A percentile compares a stretch with the other conserved stretches of the same genome.
Evolutionary conservation across 176 grass and related monocot species (phyloP).

Genomic region (Zea mays): Zm-B73-REFERENCE-NAM-5.0 NC_050096.1:281485501-281486000

Average conservation of each 20-base stretch:
- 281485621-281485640: too few relatives aligned
- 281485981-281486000: not conserved
- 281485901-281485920: not conserved
- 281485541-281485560: too few relatives aligned
- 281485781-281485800: not conserved
- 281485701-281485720: not conserved
- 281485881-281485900: not conserved
- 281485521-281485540: too few relatives aligned
- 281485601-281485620: too few relatives aligned
- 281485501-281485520: too few relatives aligned
- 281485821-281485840: not conserved
- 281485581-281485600: too few relatives aligned
- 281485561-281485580: too few relatives aligned
- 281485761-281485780: not conserved
- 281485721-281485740: slow-evolving; percentile 20
- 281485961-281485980: not conserved
- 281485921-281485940: not conserved
- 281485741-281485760: not conserved
- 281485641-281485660: too few relatives aligned
- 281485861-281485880: not conserved
- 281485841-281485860: not conserved
- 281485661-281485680: too few relatives aligned
- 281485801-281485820: not conserved
- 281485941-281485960: not conserved
- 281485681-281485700: too few relatives aligned